Base-by-base conservation (phyloP, 345 rosid genomes). In the Populus alba region DNA sequence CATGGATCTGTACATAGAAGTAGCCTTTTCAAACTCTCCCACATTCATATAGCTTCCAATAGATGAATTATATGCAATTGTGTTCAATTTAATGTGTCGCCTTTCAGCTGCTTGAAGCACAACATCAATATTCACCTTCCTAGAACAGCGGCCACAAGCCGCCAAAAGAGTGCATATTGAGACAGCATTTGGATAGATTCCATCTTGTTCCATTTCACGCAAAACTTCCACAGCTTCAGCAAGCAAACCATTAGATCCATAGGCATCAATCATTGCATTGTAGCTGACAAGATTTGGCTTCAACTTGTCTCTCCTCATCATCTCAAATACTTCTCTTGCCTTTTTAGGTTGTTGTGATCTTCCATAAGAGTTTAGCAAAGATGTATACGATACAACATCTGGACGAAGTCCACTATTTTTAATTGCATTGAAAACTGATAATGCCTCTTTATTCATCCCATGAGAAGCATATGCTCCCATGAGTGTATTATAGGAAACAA, bases 231-330 rank as follows among this genome's bases (percentile, higher is more conserved):
- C 95, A 76, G 98, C 97, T 88, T 95, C 90, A 39, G 86, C 84
- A 57, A 95, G 76, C 84, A 91, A 79, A 66, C 97, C 95, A 78
- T 87, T 92, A 61, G 98, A 93, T 72, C 97, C 97, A 86, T 90
- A 91, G 51, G 98, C 97, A 89, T 95, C 95, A 83, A 95, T 89
- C 45, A 95, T 80, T 3, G 98, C 97, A 82, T 93, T 95, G 84
- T 88, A 95, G 71, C 87, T 89, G 72, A 91, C 91, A 81, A 91
- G 76, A 82, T 91, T 93, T 72, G 98, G 97, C 83, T 89, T 93
- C 84, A 77, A 76, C 75, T 87, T 92, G 55, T 87, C 81, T 75
- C 81, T 86, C 86, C 86, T 95, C 92, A 93, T 93, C 91, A 85
- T 81, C 66, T 85, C 77, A 77, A 95, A 95, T 33, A 95, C 88